Percentiles rank a stretch among this genome's conserved stretches.
phyloP scores from a whole-genome alignment of 306 rosid species.

The Abrus pulchellus region DNA sequence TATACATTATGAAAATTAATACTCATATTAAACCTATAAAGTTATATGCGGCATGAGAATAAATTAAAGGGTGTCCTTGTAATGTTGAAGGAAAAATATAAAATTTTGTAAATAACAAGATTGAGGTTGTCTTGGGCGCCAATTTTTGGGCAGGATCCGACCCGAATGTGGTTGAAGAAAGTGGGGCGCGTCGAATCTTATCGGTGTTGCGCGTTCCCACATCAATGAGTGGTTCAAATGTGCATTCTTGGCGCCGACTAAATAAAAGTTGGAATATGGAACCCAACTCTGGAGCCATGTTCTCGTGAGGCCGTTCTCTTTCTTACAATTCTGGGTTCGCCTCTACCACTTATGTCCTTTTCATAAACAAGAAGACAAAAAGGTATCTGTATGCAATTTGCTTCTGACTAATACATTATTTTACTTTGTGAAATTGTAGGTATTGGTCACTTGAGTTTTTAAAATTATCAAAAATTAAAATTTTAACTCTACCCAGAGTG shows the following conservation, averaged over 20 bases:
- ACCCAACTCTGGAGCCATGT: constrained; percentile 2
- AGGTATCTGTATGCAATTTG: no score
- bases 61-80: neutral
- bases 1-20: no score
- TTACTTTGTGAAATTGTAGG: no score
- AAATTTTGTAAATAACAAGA: constrained; percentile 16
- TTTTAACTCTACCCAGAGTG: no score
- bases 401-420: no score
- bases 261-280: neutral
- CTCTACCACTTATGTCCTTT: neutral
- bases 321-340: constrained; percentile 1
- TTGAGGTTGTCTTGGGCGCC: constrained; percentile 21
- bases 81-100: neutral
- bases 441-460: no score
- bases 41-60: no score
- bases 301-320: neutral
- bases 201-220: constrained; percentile 35
- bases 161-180: constrained; percentile 9
- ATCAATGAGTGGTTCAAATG: constrained; percentile 32
- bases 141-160: neutral
- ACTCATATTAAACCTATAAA: no score
- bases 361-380: no score
- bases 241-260: constrained; percentile 46
- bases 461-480: no score
- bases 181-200: constrained; percentile 27